A percentile compares a stretch with the other conserved stretches of the same genome.
These are phyloP conservation scores for Kipferlia bialata DNA, from an alignment of 78 protist genomes.

Conservation along the genomic window DNA sequence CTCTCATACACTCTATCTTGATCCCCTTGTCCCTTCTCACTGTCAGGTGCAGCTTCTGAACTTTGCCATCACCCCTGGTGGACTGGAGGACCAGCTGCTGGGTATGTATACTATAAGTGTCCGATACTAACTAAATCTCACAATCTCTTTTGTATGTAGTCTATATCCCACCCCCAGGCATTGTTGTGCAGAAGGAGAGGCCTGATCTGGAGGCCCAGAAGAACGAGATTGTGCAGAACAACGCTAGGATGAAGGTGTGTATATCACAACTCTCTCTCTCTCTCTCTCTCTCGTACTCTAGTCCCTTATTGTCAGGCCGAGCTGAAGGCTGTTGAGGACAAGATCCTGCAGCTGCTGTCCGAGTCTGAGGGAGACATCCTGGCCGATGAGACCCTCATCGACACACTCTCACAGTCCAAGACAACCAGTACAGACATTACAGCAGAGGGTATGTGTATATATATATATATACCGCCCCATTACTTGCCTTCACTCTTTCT, in stretches of 20 bases:
- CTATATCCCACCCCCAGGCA: too few relatives aligned
- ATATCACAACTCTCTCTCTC: conserved; percentile 50
- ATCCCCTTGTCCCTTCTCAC: too few relatives aligned
- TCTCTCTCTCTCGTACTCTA: too few relatives aligned
- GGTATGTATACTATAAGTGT: too few relatives aligned
- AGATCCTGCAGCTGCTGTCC: conserved; percentile 48
- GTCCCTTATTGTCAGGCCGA: too few relatives aligned
- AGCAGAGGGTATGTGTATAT: too few relatives aligned
- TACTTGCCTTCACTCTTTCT: too few relatives aligned
- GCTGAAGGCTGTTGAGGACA: conserved; percentile 50
- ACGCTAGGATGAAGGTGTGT: conserved; percentile 38
- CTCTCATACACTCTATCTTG: too few relatives aligned
- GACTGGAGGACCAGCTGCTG: conserved; percentile 69
- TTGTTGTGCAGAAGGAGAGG: conserved; percentile 51
- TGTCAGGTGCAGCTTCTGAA: conserved; percentile 63
- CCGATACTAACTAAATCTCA: too few relatives aligned
- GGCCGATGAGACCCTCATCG: conserved; percentile 66
- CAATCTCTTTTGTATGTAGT: too few relatives aligned
- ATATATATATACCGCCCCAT: too few relatives aligned
- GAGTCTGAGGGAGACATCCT: conserved; percentile 43
- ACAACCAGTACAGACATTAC: conserved; percentile 27
- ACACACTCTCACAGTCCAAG: conserved; percentile 59
- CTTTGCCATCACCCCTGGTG: conserved; percentile 60
- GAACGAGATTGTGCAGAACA: conserved; percentile 31
- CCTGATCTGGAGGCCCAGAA: conserved; percentile 59